phyloP scores from a whole-genome alignment of 495 filamentous ascomycete genomes.

The Platismatia glauca region DNA sequence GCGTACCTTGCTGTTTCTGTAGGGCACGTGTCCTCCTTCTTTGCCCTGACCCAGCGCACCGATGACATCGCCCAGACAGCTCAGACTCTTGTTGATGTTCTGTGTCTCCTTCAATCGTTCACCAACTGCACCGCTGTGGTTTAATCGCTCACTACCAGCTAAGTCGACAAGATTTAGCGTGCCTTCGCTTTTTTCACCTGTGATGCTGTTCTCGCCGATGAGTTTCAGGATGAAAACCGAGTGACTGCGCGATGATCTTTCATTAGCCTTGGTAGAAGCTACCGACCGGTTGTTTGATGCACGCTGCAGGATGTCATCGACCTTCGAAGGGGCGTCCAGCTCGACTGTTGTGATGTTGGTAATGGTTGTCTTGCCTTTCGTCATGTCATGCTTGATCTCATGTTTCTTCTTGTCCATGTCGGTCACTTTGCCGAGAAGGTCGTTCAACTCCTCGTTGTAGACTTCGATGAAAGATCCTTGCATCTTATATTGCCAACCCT shows the following conservation, averaged over 20 bases:
- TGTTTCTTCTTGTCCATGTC: slow-evolving; percentile 79
- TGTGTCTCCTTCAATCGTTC: slow-evolving; percentile 89
- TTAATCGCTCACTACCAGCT: slow-evolving; percentile 84
- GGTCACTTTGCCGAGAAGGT: slow-evolving; percentile 71
- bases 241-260: slow-evolving; percentile 86
- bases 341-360: slow-evolving; percentile 72
- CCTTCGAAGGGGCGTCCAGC: slow-evolving; percentile 68
- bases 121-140: slow-evolving; percentile 73
- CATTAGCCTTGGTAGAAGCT: slow-evolving; percentile 92
- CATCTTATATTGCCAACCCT: slow-evolving; percentile 92
- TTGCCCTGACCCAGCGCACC: slow-evolving; percentile 79
- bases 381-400: slow-evolving; percentile 81
- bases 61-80: slow-evolving; percentile 91
- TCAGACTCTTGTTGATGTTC: slow-evolving; percentile 91
- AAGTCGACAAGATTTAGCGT: slow-evolving; percentile 95
- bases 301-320: slow-evolving; percentile 65
- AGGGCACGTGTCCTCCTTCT: slow-evolving; percentile 80
- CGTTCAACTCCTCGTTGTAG: slow-evolving; percentile 95
- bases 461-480: slow-evolving; percentile 97
- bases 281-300: slow-evolving; percentile 81
- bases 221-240: slow-evolving; percentile 94
- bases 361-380: slow-evolving; percentile 72
- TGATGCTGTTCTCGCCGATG: slow-evolving; percentile 68
- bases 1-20: slow-evolving; percentile 84
- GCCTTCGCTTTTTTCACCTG: slow-evolving; percentile 77